phyloP scores from a whole-genome alignment of 208 protist species.

The Wallacemonas rigidus region DNA sequence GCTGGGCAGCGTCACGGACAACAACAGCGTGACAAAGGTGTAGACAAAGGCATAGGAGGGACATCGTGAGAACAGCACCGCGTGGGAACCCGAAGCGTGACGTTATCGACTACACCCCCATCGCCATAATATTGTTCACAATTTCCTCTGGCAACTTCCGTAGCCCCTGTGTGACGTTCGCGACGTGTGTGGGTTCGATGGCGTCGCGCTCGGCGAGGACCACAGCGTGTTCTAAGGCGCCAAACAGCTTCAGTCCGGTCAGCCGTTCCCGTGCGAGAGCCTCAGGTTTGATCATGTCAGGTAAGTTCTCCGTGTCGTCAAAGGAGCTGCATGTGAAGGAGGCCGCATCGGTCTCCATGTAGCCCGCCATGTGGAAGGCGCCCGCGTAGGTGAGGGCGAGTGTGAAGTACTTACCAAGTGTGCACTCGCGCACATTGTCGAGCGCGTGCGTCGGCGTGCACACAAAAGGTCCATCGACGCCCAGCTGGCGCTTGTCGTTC shows the following conservation, averaged over 20 bases:
- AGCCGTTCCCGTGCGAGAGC: conserved; percentile 33
- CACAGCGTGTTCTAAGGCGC: conserved; percentile 62
- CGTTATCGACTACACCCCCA: conserved; percentile 2
- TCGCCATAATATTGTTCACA: conserved; percentile 20
- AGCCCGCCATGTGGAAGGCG: conserved; percentile 59
- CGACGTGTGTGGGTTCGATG: conserved; percentile 28
- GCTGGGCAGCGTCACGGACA: no score
- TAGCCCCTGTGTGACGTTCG: conserved; percentile 27
- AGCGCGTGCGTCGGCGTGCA: conserved; percentile 47
- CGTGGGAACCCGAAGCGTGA: no score
- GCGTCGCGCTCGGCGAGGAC: conserved; percentile 55
- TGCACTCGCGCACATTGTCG: conserved; percentile 70
- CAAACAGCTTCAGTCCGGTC: conserved; percentile 56
- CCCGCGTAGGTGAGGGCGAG: conserved; percentile 54
- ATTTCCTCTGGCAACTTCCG: conserved; percentile 51
- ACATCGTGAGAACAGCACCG: no score
- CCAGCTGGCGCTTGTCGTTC: conserved; percentile 67
- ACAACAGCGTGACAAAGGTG: no score
- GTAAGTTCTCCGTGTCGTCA: conserved; percentile 53
- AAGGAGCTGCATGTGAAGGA: conserved; percentile 51
- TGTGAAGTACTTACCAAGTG: conserved; percentile 64
- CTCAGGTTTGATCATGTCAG: conserved; percentile 35
- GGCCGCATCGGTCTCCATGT: conserved; percentile 50
- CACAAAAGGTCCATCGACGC: conserved; percentile 22
- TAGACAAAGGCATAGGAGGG: no score